Evolutionary conservation across 139 green algal species (phyloP).

Genomic region (Asterochloris erici): DNA sequence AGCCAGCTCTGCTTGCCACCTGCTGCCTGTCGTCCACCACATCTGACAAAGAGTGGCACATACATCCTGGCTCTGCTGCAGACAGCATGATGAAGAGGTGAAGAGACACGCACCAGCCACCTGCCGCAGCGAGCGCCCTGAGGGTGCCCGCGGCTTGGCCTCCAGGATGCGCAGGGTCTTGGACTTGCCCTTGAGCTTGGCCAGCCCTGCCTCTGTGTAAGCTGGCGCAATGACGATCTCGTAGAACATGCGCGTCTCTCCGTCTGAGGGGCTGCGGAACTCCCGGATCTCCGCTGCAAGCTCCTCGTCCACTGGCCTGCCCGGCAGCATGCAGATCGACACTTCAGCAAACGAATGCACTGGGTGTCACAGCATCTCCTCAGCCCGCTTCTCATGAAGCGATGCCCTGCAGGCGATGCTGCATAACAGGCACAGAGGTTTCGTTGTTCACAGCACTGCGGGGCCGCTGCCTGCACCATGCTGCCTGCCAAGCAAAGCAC

Average conservation of each 20-base stretch:
- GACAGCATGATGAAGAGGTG: background rate
- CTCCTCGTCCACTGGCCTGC: constrained; percentile 64
- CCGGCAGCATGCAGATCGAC: background rate
- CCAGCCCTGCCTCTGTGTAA: constrained; percentile 93
- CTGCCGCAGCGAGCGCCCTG: constrained; percentile 76
- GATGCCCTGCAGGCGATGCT: too few species aligned
- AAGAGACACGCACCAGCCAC: constrained; percentile 38
- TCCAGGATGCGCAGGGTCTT: constrained; percentile 98
- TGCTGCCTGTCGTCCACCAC: too few species aligned
- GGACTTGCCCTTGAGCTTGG: constrained; percentile 94
- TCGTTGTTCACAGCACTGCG: too few species aligned
- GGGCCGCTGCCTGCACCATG: too few species aligned
- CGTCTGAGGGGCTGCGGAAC: constrained; percentile 89
- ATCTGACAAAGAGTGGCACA: background rate
- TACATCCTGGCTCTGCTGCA: background rate
- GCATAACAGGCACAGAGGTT: too few species aligned
- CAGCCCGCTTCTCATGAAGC: too few species aligned
- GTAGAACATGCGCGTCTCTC: constrained; percentile 99
- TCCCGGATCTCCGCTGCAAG: constrained; percentile 92
- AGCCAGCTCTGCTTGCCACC: too few species aligned
- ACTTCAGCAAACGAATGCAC: background rate
- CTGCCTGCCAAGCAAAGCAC: too few species aligned
- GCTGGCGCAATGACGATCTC: constrained; percentile 97
- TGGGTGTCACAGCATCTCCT: too few species aligned
- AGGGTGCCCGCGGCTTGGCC: constrained; percentile 67